Conservation (phyloP, 2,329 filamentous ascomycete species). For the Stagonosporopsis vannaccii region DNA sequence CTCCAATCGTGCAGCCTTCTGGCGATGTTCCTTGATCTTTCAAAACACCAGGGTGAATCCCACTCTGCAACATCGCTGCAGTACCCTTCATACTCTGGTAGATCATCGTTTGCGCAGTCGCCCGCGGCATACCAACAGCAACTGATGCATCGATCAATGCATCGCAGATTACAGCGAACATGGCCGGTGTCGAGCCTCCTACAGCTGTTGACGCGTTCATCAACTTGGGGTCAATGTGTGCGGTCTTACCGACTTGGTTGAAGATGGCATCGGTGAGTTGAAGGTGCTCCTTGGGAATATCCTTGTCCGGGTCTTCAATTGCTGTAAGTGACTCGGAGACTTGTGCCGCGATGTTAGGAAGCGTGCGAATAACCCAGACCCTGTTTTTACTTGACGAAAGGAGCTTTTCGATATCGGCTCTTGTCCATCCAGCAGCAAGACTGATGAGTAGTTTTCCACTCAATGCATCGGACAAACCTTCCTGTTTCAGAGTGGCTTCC, state of each 20-base stretch:
- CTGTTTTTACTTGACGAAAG: slow-evolving; percentile 28
- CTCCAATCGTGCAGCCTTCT: slow-evolving; percentile 45
- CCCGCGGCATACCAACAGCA: slow-evolving; percentile 37
- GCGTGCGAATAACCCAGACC: slow-evolving; percentile 49
- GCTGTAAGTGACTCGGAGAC: slow-evolving; percentile 54
- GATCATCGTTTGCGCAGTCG: slow-evolving; percentile 37
- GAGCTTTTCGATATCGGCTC: slow-evolving; percentile 50
- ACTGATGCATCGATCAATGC: slow-evolving; percentile 43
- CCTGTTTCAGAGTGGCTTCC: slow-evolving; percentile 46
- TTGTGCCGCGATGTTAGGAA: slow-evolving; percentile 56
- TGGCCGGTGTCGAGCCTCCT: slow-evolving; percentile 41
- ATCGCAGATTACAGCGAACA: slow-evolving; percentile 43
- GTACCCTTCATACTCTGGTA: slow-evolving; percentile 44
- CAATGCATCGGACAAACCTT: slow-evolving; percentile 51
- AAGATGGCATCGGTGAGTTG: slow-evolving; percentile 33
- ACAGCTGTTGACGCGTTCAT: slow-evolving; percentile 43
- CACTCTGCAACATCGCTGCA: slow-evolving; percentile 40
- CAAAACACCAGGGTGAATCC: slow-evolving; percentile 36
- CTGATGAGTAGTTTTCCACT: slow-evolving; percentile 59
- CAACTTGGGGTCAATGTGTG: slow-evolving; percentile 28
- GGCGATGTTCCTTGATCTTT: slow-evolving; percentile 42
- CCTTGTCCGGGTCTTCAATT: slow-evolving; percentile 34
- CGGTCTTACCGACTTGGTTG: slow-evolving; percentile 31
- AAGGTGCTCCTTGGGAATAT: slow-evolving; percentile 24
- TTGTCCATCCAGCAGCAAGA: slow-evolving; percentile 60